Conservation (phyloP, 2,329 filamentous ascomycete species). For the Parafenestella ontariensis region DNA sequence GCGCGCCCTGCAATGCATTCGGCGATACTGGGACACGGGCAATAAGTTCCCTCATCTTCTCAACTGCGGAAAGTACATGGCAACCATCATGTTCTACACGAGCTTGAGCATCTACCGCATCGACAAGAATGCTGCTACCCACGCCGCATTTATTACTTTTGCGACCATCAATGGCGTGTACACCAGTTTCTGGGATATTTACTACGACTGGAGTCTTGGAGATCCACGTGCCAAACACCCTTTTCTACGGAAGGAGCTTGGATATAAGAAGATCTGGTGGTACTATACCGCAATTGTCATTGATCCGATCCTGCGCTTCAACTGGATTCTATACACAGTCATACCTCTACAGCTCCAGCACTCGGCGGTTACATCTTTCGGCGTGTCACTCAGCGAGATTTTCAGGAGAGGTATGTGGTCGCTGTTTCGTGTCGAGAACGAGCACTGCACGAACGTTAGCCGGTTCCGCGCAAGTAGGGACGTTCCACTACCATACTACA, state of each 20-base stretch:
- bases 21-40: constrained; percentile 84
- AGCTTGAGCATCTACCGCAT: constrained; percentile 86
- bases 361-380: constrained; percentile 80
- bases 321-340: constrained; percentile 93
- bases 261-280: constrained; percentile 77
- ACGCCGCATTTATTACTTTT: constrained; percentile 78
- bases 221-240: constrained; percentile 74
- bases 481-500: constrained; percentile 80
- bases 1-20: constrained; percentile 88
- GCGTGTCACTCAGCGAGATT: constrained; percentile 79
- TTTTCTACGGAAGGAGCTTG: constrained; percentile 73
- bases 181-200: constrained; percentile 87
- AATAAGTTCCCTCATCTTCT: constrained; percentile 91
- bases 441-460: constrained; percentile 83
- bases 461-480: constrained; percentile 90
- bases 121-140: constrained; percentile 63
- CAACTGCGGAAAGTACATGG: constrained; percentile 90
- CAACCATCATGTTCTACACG: constrained; percentile 81
- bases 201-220: constrained; percentile 95
- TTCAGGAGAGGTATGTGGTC: constrained; percentile 89
- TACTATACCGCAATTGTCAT: constrained; percentile 87
- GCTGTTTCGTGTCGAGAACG: constrained; percentile 94
- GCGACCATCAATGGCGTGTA: constrained; percentile 85
- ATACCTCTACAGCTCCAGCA: constrained; percentile 82
- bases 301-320: constrained; percentile 86